Evolutionary conservation across 768 basidiomycete species (phyloP).

Genomic region (Paxillus involutus): DNA sequence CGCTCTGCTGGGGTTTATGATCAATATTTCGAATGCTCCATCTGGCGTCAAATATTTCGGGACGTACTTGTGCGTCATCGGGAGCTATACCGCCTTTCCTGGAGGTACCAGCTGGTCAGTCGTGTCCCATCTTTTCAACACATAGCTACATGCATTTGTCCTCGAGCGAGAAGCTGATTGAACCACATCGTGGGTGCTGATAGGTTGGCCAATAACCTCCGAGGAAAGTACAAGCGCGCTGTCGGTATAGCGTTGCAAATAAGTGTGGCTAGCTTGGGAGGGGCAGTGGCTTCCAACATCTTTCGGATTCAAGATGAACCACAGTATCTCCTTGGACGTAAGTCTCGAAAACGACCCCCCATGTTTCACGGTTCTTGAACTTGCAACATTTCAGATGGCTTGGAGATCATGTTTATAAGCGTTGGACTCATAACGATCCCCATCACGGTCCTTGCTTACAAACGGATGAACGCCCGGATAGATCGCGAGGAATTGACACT

Average conservation of each 20-base stretch:
- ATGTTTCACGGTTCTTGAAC: background rate
- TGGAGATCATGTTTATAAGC: constrained; percentile 64
- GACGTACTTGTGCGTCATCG: constrained; percentile 65
- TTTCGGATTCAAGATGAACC: constrained; percentile 60
- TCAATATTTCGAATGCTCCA: constrained; percentile 57
- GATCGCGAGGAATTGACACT: constrained; percentile 28
- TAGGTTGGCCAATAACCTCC: constrained; percentile 55
- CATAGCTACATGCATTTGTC: too few species aligned
- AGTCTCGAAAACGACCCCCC: constrained; percentile 20
- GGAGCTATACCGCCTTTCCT: constrained; percentile 58
- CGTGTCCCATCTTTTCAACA: background rate
- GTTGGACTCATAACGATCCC: constrained; percentile 56
- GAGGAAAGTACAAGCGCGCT: constrained; percentile 70
- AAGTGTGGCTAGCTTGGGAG: constrained; percentile 57
- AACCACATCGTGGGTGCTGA: background rate
- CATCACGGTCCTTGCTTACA: constrained; percentile 47
- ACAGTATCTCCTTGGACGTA: constrained; percentile 62
- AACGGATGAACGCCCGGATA: constrained; percentile 50
- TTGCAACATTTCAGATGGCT: constrained; percentile 40
- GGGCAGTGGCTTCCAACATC: constrained; percentile 64
- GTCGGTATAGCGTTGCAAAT: constrained; percentile 63
- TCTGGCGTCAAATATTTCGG: constrained; percentile 69
- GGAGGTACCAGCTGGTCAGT: constrained; percentile 61
- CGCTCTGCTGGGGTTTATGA: constrained; percentile 57
- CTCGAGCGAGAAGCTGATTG: too few species aligned